Percentiles rank a stretch among this genome's conserved stretches.
These are phyloP conservation scores for Xerocomellus intermedius DNA, from an alignment of 768 basidiomycete species.

Conservation along the genomic window DNA sequence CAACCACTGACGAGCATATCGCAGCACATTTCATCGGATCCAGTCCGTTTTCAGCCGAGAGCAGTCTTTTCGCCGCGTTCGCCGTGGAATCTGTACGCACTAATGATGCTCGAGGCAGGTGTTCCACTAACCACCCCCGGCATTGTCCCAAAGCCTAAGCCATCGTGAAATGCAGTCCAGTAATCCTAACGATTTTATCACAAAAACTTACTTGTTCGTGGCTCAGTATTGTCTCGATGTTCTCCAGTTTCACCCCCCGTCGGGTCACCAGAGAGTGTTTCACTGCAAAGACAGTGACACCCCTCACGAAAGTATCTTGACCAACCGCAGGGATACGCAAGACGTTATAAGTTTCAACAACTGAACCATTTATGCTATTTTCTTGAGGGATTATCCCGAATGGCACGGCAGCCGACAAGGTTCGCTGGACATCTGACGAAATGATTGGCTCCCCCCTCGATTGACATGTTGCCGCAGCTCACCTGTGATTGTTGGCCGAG, in stretches of 20 bases:
- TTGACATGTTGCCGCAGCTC: conserved; percentile 5
- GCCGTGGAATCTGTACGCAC: conserved; percentile 73
- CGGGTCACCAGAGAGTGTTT: conserved; percentile 70
- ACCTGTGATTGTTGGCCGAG: conserved; percentile 42
- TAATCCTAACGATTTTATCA: neutral
- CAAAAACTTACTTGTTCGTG: conserved; percentile 67
- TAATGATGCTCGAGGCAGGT: conserved; percentile 51
- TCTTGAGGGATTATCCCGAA: conserved; percentile 78
- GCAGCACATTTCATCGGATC: conserved; percentile 57
- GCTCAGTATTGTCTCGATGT: conserved; percentile 63
- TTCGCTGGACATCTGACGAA: conserved; percentile 54
- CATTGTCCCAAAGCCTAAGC: conserved; percentile 78
- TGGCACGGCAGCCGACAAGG: conserved; percentile 42
- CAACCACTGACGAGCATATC: conserved; percentile 69
- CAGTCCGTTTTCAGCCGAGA: conserved; percentile 35
- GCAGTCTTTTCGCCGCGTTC: conserved; percentile 52
- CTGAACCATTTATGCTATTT: conserved; percentile 72
- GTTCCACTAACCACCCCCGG: conserved; percentile 50
- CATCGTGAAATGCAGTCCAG: neutral
- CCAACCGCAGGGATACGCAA: conserved; percentile 45
- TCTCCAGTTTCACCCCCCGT: conserved; percentile 50
- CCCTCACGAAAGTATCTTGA: conserved; percentile 51
- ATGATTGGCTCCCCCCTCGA: neutral
- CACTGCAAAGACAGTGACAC: conserved; percentile 57
- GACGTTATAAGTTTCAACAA: conserved; percentile 71